Conservation (phyloP, 2,329 filamentous ascomycete species). For the Ceratocystiopsis sp. region DNA sequence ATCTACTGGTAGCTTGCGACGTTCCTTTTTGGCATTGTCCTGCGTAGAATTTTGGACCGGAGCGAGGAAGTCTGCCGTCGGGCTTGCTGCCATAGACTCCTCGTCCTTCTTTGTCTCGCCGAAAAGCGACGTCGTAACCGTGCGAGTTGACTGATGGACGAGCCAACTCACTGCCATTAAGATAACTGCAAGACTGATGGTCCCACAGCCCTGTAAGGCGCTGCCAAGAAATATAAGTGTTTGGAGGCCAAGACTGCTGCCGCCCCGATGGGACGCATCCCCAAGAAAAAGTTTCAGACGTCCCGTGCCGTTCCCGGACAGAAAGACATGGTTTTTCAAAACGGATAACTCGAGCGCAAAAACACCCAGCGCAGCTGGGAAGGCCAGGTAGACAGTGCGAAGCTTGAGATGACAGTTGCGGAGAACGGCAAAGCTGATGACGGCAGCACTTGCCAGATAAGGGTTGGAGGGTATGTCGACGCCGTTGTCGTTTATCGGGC, state of each 20-base stretch:
- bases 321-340: constrained; percentile 44
- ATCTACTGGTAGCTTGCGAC: no score
- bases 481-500: no score
- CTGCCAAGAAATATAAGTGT: no score
- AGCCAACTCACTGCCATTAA: neutral
- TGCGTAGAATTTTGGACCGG: no score
- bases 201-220: neutral
- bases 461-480: constrained; percentile 15
- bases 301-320: constrained; percentile 39
- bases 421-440: constrained; percentile 33
- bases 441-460: constrained; percentile 30
- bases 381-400: constrained; percentile 24
- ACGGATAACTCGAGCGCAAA: constrained; percentile 42
- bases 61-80: no score
- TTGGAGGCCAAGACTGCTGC: no score
- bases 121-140: neutral
- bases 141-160: neutral
- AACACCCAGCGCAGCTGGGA: constrained; percentile 36
- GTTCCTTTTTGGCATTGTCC: no score
- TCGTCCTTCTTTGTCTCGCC: neutral
- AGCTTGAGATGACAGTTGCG: constrained; percentile 28
- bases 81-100: no score
- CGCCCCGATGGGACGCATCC: no score
- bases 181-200: neutral
- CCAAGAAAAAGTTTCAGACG: constrained; percentile 19